These are phyloP conservation scores for Phyllosticta citriasiana DNA, from an alignment of 2,329 filamentous ascomycete genomes.

Conservation along the genomic window DNA sequence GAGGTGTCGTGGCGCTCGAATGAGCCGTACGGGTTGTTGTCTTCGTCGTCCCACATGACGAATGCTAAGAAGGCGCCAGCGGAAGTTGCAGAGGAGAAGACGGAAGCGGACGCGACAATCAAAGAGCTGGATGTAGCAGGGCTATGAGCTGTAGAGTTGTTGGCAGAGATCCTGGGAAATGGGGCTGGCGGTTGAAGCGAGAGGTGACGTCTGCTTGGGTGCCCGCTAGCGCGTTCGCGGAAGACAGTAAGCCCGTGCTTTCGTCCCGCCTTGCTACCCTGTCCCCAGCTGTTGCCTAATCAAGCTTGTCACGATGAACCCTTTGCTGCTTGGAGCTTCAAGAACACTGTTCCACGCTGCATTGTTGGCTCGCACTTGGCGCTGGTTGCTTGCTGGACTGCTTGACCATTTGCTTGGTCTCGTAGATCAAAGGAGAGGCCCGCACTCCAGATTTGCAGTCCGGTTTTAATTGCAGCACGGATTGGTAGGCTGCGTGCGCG, in stretches of 20 bases:
- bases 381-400: neutral
- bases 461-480: neutral
- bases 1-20: slow-evolving; percentile 81
- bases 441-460: neutral
- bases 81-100: neutral
- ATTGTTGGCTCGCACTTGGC: neutral
- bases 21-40: slow-evolving; percentile 95
- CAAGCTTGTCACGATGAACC: neutral
- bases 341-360: neutral
- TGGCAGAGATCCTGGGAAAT: slow-evolving; percentile 7
- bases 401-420: neutral
- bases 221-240: slow-evolving; percentile 1
- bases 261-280: neutral
- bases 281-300: neutral
- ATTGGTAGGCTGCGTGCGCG: neutral
- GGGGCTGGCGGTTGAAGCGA: slow-evolving; percentile 7
- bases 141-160: slow-evolving; percentile 1
- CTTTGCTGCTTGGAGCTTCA: neutral
- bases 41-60: slow-evolving; percentile 95
- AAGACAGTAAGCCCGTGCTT: neutral
- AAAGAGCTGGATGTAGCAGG: slow-evolving; percentile 3
- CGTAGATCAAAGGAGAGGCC: neutral
- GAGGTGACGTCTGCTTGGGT: slow-evolving; percentile 10
- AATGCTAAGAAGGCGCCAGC: neutral
- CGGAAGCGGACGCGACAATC: slow-evolving; percentile 1